Base-by-base conservation (phyloP, 2,329 filamentous ascomycete genomes). In the Alternaria rosae region DNA sequence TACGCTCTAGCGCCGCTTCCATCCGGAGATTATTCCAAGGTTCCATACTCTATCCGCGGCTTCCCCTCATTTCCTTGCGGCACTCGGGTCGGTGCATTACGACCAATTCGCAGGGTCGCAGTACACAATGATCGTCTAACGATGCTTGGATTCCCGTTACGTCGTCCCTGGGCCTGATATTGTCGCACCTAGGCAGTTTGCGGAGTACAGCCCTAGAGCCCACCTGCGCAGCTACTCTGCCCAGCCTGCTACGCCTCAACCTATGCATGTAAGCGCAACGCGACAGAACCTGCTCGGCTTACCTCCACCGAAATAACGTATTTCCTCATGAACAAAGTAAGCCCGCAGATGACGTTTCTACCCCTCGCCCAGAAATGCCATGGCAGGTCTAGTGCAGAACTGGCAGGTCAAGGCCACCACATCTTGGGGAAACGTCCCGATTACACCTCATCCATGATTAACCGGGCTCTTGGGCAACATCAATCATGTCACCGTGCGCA, bases 331-430 rank as follows among this genome's bases (percentile, higher is more conserved):
- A 25, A 13, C 17, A 23, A 25, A 32, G 47, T 50, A 32, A 50
- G 47, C 20, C 47, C 13, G n/a, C 13, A 25, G 48, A 68, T 70
- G 66, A 70, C 69, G 65, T 66, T 65, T 25, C 32, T 38, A 52
- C 42, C 50, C 54, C 45, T 60, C 48, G 47, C 63, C 64, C 68
- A 71, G 69, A 59, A 67, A 69, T 64, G 68, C 69, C 70, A 69
- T 64, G 66, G 20, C 63, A 53, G 17, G 26, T 54, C 68, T 71
- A 69, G 55, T 28, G 48, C 67, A 11, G 38, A 65, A 66, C 51
- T 17, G 68, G 70, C 68, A 73, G 70, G 66, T 68, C 66, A 70
- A 68, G 61, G 59, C 59, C 51, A 54, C 53, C 20, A 43, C 44
- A 8, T 47, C 57, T 60, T 62, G 47, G 57, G 64, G 48, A 42